phyloP scores from a whole-genome alignment of 1,284 basidiomycete species.

The Rhodofomes roseus region DNA sequence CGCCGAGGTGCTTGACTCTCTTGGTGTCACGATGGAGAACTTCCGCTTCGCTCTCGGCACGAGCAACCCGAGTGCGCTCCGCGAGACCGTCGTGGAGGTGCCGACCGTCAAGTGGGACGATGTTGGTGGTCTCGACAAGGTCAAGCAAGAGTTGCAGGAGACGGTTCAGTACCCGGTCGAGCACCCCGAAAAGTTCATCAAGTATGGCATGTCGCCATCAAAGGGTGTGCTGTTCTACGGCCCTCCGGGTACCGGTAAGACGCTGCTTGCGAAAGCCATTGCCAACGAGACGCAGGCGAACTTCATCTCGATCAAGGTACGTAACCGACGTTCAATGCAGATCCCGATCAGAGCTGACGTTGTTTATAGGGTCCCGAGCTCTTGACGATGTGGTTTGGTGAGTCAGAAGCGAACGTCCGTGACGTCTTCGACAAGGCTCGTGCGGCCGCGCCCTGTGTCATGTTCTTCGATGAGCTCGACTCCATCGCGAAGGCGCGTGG shows the following conservation, averaged over 20 bases:
- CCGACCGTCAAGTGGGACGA: conserved; percentile 98
- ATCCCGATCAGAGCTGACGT: conserved; percentile 10
- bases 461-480: conserved; percentile 99
- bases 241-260: conserved; percentile 97
- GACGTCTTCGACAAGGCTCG: conserved; percentile 99
- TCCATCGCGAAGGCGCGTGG: conserved; percentile 98
- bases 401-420: conserved; percentile 98
- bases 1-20: conserved; percentile 93
- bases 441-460: conserved; percentile 97
- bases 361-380: conserved; percentile 84
- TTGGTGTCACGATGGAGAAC: conserved; percentile 98
- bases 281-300: conserved; percentile 99
- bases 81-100: conserved; percentile 96
- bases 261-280: conserved; percentile 93
- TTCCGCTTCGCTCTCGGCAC: conserved; percentile 95
- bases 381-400: conserved; percentile 99
- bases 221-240: conserved; percentile 99
- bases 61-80: conserved; percentile 94
- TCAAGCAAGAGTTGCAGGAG: conserved; percentile 99
- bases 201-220: conserved; percentile 99
- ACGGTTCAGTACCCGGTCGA: conserved; percentile 99
- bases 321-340: conserved; percentile 7
- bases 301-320: conserved; percentile 91
- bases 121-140: conserved; percentile 98
- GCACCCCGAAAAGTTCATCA: conserved; percentile 99